Conservation (phyloP, 2,329 filamentous ascomycete genomes). For the Corynespora cassiicola region DNA sequence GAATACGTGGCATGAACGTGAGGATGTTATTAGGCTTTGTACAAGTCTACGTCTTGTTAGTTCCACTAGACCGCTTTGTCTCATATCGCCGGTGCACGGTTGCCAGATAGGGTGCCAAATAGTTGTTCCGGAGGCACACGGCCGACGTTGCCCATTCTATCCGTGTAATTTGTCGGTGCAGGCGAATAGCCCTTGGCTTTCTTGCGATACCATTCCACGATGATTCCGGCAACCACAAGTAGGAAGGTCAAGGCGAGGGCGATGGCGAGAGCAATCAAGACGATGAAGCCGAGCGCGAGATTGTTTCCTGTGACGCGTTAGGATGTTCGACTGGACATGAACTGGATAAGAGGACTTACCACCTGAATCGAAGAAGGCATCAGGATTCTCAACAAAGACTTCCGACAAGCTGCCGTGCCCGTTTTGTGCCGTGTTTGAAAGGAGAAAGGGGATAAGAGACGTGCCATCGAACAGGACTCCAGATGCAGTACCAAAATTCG, state of each 20-base stretch:
- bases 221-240: constrained; percentile 75
- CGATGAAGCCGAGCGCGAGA: constrained; percentile 76
- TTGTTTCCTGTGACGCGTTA: constrained; percentile 60
- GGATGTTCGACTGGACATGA: too few relatives aligned
- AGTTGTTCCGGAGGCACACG: constrained; percentile 58
- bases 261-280: constrained; percentile 81
- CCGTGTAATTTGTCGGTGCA: constrained; percentile 66
- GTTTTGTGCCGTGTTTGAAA: constrained; percentile 73
- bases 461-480: constrained; percentile 89
- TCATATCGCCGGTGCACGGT: constrained; percentile 41
- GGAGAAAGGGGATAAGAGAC: constrained; percentile 76
- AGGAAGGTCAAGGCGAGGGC: constrained; percentile 79
- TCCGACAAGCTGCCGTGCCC: constrained; percentile 76
- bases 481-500: constrained; percentile 79
- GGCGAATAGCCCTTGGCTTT: constrained; percentile 80
- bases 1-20: neutral
- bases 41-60: constrained; percentile 11
- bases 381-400: constrained; percentile 79
- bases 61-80: constrained; percentile 1
- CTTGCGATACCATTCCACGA: constrained; percentile 78
- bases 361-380: constrained; percentile 73
- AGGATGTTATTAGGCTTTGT: constrained; percentile 2
- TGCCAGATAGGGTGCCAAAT: constrained; percentile 42
- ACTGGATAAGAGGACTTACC: too few relatives aligned
- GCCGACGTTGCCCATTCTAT: constrained; percentile 55